Evolutionary conservation across 768 basidiomycete genomes (phyloP).

Genomic region (Phallus indusiatus): DNA sequence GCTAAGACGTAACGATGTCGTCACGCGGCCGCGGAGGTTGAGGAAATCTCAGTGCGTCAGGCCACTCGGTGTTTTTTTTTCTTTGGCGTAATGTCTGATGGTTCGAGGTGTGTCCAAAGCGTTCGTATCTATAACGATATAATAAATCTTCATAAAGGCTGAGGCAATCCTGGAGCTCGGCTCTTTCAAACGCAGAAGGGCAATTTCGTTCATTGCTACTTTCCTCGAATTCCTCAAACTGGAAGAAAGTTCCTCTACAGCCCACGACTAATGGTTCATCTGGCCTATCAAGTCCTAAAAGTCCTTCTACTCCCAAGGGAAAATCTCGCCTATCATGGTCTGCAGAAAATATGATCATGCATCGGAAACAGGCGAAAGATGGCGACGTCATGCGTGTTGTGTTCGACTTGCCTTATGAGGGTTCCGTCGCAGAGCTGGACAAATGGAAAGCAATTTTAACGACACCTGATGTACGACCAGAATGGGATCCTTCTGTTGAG

Average conservation of each 20-base stretch:
- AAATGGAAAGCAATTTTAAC: slow-evolving; percentile 73
- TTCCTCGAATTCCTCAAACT: slow-evolving; percentile 58
- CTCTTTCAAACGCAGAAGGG: slow-evolving; percentile 64
- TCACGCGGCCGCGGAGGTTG: not conserved
- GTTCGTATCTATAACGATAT: not conserved
- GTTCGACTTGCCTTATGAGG: slow-evolving; percentile 67
- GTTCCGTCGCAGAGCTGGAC: slow-evolving; percentile 51
- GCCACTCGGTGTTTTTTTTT: not conserved
- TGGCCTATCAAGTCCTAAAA: slow-evolving; percentile 24
- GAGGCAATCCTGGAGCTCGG: slow-evolving; percentile 72
- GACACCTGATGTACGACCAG: slow-evolving; percentile 80
- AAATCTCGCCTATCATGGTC: slow-evolving; percentile 42
- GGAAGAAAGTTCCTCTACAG: slow-evolving; percentile 66
- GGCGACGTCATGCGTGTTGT: slow-evolving; percentile 80
- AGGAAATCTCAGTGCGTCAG: no score
- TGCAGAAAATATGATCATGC: slow-evolving; percentile 72
- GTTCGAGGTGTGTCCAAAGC: slow-evolving; percentile 38
- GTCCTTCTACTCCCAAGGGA: slow-evolving; percentile 40
- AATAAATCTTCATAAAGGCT: slow-evolving; percentile 36
- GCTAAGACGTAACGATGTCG: not conserved
- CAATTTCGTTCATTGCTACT: slow-evolving; percentile 72
- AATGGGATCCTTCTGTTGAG: slow-evolving; percentile 94
- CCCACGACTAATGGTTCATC: slow-evolving; percentile 6
- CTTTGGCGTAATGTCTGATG: slow-evolving; percentile 46
- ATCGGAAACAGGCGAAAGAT: slow-evolving; percentile 56